Percentiles rank a stretch among this genome's conserved stretches.
Conservation (phyloP, 2,329 filamentous ascomycete genomes). For the Hypoxylon sp. region DNA sequence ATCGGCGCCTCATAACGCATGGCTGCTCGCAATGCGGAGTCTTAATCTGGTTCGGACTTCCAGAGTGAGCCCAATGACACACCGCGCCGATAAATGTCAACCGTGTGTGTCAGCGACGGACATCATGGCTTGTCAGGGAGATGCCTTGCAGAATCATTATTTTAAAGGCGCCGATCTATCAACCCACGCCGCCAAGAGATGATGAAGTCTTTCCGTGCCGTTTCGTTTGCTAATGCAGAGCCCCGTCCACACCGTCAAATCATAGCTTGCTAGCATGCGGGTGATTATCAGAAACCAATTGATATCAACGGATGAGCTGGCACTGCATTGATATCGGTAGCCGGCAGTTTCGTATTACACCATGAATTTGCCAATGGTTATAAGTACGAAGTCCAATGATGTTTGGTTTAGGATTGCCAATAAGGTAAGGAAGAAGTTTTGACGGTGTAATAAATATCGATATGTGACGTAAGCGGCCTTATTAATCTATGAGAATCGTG, state of each 20-base stretch:
- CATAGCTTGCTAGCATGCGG: conserved; percentile 30
- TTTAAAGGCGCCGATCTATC: conserved; percentile 15
- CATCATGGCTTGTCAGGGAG: conserved; percentile 4
- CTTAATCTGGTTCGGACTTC: conserved; percentile 6
- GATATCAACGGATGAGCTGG: conserved; percentile 30
- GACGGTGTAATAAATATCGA: too few species aligned
- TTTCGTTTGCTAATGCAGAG: conserved; percentile 18
- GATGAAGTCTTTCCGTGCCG: conserved; percentile 8
- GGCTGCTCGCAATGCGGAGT: not conserved
- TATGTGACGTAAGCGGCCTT: too few species aligned
- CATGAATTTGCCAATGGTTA: conserved; percentile 27
- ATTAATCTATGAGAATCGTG: too few species aligned
- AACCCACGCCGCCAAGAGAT: conserved; percentile 26
- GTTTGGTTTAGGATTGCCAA: too few species aligned
- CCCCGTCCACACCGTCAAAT: conserved; percentile 9
- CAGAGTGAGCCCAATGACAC: conserved; percentile 15
- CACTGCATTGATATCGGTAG: conserved; percentile 24
- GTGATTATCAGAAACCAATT: conserved; percentile 35
- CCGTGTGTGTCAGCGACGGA: conserved; percentile 1
- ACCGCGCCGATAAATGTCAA: too few species aligned
- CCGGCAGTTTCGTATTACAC: conserved; percentile 24
- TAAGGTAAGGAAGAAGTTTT: too few species aligned
- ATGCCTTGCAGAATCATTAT: not conserved
- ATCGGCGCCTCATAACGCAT: not conserved
- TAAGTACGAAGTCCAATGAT: conserved; percentile 5